phyloP scores from a whole-genome alignment of 441 rosid genomes.

The Pelargonium hybrid region DNA sequence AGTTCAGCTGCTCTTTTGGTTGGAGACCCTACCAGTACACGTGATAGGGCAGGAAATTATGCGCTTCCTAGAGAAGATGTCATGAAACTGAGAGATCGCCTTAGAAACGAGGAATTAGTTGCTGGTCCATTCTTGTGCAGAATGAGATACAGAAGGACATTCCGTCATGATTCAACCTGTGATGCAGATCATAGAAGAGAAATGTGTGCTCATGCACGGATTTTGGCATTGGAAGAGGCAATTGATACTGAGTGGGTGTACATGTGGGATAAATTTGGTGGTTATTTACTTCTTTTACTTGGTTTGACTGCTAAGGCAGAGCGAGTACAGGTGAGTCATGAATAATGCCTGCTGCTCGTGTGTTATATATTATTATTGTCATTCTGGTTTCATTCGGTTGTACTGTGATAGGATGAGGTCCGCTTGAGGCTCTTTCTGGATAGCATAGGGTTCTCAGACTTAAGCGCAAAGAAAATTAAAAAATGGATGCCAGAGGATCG shows the following conservation, averaged over 20 bases:
- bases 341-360: constrained; percentile 14
- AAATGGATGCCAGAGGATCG: constrained; percentile 99
- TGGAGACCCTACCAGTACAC: constrained; percentile 92
- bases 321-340: constrained; percentile 69
- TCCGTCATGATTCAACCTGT: constrained; percentile 46
- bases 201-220: constrained; percentile 98
- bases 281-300: constrained; percentile 85
- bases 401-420: constrained; percentile 73
- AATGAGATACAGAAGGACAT: constrained; percentile 52
- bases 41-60: constrained; percentile 95
- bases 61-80: constrained; percentile 99
- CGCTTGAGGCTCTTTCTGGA: constrained; percentile 97
- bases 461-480: constrained; percentile 96
- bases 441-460: constrained; percentile 96
- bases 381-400: constrained; percentile 11
- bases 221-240: constrained; percentile 98
- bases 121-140: constrained; percentile 63
- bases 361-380: constrained; percentile 14
- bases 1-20: constrained; percentile 98
- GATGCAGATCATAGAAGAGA: constrained; percentile 85
- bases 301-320: constrained; percentile 99
- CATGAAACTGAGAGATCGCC: constrained; percentile 91
- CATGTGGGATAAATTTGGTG: constrained; percentile 99
- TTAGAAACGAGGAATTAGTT: constrained; percentile 86
- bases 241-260: constrained; percentile 99